phyloP scores from a whole-genome alignment of 2,329 filamentous ascomycete species.

The Ophiostoma sp. region DNA sequence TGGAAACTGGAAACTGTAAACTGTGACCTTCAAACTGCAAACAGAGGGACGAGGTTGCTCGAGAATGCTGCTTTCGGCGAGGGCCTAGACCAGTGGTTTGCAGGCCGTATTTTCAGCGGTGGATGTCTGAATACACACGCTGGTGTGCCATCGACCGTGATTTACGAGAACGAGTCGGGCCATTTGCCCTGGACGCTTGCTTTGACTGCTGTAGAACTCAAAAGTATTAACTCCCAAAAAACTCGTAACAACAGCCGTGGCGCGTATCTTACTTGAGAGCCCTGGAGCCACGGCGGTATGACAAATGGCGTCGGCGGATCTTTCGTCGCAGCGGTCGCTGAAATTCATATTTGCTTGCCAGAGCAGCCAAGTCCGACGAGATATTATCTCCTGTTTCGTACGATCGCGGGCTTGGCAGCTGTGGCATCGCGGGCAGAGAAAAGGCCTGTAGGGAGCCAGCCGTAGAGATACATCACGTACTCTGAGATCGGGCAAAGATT shows the following conservation, averaged over 20 bases:
- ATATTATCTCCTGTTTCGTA: not conserved
- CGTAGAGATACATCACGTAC: too few species aligned
- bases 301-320: not conserved
- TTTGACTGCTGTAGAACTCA: constrained; percentile 2
- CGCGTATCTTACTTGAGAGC: not conserved
- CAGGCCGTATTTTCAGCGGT: not conserved
- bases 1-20: not conserved
- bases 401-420: not conserved
- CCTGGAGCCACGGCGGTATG: not conserved
- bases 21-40: not conserved
- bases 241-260: too few species aligned
- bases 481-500: not conserved
- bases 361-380: not conserved
- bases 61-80: not conserved
- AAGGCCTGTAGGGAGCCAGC: too few species aligned
- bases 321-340: not conserved
- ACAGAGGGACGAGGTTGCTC: not conserved
- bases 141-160: not conserved
- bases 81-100: not conserved
- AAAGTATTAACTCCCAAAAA: too few species aligned
- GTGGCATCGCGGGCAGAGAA: not conserved
- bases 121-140: not conserved
- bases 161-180: not conserved
- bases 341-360: not conserved
- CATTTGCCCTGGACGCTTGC: not conserved